Base-by-base conservation (phyloP, 495 filamentous ascomycete species). In the Daldinia childiae region DNA sequence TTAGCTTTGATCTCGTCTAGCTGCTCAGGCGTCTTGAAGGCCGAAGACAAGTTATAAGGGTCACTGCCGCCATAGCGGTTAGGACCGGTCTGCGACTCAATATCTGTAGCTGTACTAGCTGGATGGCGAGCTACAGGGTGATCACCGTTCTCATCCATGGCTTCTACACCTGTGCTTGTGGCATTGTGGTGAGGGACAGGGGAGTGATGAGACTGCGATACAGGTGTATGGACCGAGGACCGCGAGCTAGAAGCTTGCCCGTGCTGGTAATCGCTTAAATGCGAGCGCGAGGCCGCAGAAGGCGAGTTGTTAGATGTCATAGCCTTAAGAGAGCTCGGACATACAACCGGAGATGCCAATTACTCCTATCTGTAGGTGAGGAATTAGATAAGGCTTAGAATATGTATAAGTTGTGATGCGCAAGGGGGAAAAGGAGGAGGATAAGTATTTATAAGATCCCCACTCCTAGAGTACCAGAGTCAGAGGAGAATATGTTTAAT, bases 1-100 rank as follows among this genome's bases (percentile, higher is more conserved):
- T 95, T 97, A 51, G 93, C 92, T 66, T 88, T 88, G 69, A 99
- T 95, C 62, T 86, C 83, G 21, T 88, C 86, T 66, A 99, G 89
- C 78, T 98, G 93, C 17, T 86, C 86, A 14, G 89, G 81, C 38
- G 91, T 86, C 81, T 98, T 99, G 65, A 95, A 85, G 45, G 87
- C 89, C 5, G 88, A 88, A 3, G 93, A 91, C 1, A 99, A 89
- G 64, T 88, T 87, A 78, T 92, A 94, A 0, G 95, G 95, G 76
- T 99, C 95, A 34, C 84, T 89, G 78, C 91, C 63, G 1, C 76
- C 67, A 83, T 87, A n/a, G 43, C 73, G 78, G 11, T 54, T 57
- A 82, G 82, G 39, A 14, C 77, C 71, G 14, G 82, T 81, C 70
- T 90, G 87, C 62, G 87, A 85, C 81, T 96, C 93, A 58, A 92